Evolutionary conservation across 2,329 filamentous ascomycete species (phyloP).

Genomic region (Aureobasidium musti): DNA sequence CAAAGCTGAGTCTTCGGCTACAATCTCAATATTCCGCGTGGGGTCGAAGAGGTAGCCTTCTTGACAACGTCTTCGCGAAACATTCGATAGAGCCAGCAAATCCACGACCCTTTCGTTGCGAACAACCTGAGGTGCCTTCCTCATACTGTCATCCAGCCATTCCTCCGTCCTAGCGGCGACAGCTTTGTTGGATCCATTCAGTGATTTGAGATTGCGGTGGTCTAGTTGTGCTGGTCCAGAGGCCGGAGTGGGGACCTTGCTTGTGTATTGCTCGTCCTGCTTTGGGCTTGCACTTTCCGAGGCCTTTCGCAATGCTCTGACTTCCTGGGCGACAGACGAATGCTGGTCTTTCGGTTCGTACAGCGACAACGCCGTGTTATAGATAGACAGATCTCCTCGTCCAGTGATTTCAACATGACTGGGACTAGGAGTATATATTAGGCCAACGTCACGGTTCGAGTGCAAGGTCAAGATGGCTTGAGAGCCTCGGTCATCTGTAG

Average conservation of each 20-base stretch:
- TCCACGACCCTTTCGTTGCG: slow-evolving; percentile 29
- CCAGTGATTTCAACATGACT: slow-evolving; percentile 48
- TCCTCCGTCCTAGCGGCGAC: slow-evolving; percentile 21
- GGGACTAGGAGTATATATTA: slow-evolving; percentile 51
- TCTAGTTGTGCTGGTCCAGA: slow-evolving; percentile 15
- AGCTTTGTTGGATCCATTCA: slow-evolving; percentile 18
- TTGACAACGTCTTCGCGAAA: slow-evolving; percentile 56
- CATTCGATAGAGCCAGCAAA: slow-evolving; percentile 31
- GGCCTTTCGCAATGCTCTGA: slow-evolving; percentile 20
- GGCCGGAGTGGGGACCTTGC: not conserved
- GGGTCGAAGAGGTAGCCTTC: slow-evolving; percentile 62
- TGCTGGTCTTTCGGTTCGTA: slow-evolving; percentile 25
- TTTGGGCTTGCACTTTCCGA: not conserved
- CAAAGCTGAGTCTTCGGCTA: slow-evolving; percentile 72
- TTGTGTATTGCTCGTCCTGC: slow-evolving; percentile 1
- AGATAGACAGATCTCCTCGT: slow-evolving; percentile 45
- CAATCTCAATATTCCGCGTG: slow-evolving; percentile 64
- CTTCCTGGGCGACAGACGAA: slow-evolving; percentile 26
- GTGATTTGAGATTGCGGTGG: slow-evolving; percentile 19
- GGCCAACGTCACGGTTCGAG: slow-evolving; percentile 54
- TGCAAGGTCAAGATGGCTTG: slow-evolving; percentile 57
- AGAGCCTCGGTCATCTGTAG: slow-evolving; percentile 49
- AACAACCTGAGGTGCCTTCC: slow-evolving; percentile 6
- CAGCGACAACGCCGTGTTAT: slow-evolving; percentile 24
- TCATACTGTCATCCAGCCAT: slow-evolving; percentile 25